Percentiles rank a stretch among this genome's conserved stretches.
Evolutionary conservation across 352 stramenopile genomes (phyloP).

Genomic region (Phytophthora hybrid): DNA sequence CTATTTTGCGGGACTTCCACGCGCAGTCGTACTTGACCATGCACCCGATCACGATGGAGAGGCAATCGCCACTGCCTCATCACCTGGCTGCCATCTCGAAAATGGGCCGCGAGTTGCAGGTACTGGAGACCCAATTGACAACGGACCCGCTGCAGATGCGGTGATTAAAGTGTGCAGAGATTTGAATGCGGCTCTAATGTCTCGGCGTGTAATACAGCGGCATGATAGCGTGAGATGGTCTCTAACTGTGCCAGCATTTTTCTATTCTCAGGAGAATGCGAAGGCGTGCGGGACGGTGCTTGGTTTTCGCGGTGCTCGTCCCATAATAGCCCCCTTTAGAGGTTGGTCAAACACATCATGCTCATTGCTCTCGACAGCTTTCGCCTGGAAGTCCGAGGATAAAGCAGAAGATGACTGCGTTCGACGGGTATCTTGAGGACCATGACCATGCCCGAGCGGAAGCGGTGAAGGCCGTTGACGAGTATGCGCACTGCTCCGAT

Average conservation of each 20-base stretch:
- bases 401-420: slow-evolving; percentile 38
- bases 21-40: slow-evolving; percentile 81
- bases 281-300: slow-evolving; percentile 33
- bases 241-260: slow-evolving; percentile 12
- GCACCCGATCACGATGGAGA: slow-evolving; percentile 69
- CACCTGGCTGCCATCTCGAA: slow-evolving; percentile 60
- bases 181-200: slow-evolving; percentile 24
- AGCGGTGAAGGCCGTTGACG: slow-evolving; percentile 59
- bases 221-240: slow-evolving; percentile 18
- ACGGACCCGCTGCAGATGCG: slow-evolving; percentile 50
- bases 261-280: slow-evolving; percentile 26
- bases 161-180: slow-evolving; percentile 31
- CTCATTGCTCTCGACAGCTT: slow-evolving; percentile 23
- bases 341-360: slow-evolving; percentile 31
- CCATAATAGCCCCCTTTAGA: slow-evolving; percentile 29
- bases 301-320: slow-evolving; percentile 23
- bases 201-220: slow-evolving; percentile 33
- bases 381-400: slow-evolving; percentile 4
- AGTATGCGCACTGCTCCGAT: slow-evolving; percentile 43
- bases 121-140: slow-evolving; percentile 41
- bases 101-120: slow-evolving; percentile 42
- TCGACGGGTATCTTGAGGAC: slow-evolving; percentile 70
- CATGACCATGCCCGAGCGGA: slow-evolving; percentile 57
- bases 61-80: slow-evolving; percentile 68
- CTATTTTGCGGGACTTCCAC: slow-evolving; percentile 67